Evolutionary conservation across 257 asterid species (phyloP).

Genomic region (Datura wrightii): DNA sequence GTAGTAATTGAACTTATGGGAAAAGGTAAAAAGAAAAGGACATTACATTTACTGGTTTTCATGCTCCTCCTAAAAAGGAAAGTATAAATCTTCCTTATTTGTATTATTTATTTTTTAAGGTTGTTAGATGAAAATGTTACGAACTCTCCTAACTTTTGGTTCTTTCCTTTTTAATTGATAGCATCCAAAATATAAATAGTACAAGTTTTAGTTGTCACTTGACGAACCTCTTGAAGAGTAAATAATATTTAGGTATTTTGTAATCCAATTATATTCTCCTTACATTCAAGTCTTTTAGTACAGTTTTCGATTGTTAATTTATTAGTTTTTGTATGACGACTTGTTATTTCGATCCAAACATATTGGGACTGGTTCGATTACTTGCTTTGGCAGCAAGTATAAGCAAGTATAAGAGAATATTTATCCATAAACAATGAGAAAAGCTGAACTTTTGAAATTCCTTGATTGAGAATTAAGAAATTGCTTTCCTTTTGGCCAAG

Average conservation of each 20-base stretch:
- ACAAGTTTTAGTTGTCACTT: background rate
- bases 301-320: too few species aligned
- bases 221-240: background rate
- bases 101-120: background rate
- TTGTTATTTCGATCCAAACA: too few species aligned
- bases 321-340: background rate
- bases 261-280: too few species aligned
- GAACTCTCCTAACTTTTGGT: too few species aligned
- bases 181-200: too few species aligned
- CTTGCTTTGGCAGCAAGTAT: background rate
- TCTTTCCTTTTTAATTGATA: too few species aligned
- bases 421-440: background rate
- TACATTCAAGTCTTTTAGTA: too few species aligned
- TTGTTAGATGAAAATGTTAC: too few species aligned
- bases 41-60: background rate
- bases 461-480: constrained; percentile 24
- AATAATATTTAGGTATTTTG: background rate
- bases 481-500: constrained; percentile 5
- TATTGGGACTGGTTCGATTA: background rate
- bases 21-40: background rate
- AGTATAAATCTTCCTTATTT: constrained; percentile 2
- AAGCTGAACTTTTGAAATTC: constrained; percentile 19
- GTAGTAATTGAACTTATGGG: background rate
- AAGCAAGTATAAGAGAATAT: background rate
- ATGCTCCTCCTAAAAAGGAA: background rate